Evolutionary conservation across 306 rosid genomes (phyloP).

Genomic region (Begonia peltatifolia): DNA sequence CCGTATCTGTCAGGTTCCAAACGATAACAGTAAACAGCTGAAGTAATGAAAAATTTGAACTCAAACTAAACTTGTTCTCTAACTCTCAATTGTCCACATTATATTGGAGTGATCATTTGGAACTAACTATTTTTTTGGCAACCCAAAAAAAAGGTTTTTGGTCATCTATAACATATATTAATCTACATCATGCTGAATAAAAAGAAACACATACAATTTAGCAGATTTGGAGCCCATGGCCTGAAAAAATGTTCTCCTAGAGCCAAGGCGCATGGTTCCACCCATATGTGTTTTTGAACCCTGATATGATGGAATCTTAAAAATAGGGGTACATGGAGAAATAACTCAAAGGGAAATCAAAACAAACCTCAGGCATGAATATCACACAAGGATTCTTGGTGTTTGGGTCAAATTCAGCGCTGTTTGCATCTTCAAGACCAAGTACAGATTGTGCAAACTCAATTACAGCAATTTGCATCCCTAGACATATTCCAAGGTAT

Average conservation of each 20-base stretch:
- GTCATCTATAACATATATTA: too few species aligned
- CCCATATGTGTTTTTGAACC: conserved; percentile 98
- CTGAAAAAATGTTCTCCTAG: conserved; percentile 73
- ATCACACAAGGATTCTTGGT: conserved; percentile 70
- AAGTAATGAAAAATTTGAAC: neutral
- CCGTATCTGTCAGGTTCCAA: conserved; percentile 23
- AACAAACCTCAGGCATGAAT: conserved; percentile 84
- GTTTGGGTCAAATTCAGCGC: conserved; percentile 70
- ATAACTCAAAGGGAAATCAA: conserved; percentile 3
- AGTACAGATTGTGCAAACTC: conserved; percentile 78
- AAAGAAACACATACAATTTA: conserved; percentile 44
- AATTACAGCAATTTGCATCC: conserved; percentile 91
- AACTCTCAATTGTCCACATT: too few species aligned
- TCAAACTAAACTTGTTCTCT: too few species aligned
- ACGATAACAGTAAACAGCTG: conserved; percentile 8
- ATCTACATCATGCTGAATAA: neutral
- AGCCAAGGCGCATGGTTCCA: conserved; percentile 96
- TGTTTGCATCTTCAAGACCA: conserved; percentile 62
- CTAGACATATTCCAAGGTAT: conserved; percentile 79
- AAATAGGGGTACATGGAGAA: conserved; percentile 1
- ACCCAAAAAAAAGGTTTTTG: too few species aligned
- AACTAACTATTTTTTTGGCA: too few species aligned
- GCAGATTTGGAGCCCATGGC: conserved; percentile 63
- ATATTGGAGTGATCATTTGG: too few species aligned
- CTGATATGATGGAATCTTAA: conserved; percentile 16